Evolutionary conservation across 768 basidiomycete genomes (phyloP), one percentile per base, ranked within the genome.

Genomic region (Pleurotus eryngii): DNA sequence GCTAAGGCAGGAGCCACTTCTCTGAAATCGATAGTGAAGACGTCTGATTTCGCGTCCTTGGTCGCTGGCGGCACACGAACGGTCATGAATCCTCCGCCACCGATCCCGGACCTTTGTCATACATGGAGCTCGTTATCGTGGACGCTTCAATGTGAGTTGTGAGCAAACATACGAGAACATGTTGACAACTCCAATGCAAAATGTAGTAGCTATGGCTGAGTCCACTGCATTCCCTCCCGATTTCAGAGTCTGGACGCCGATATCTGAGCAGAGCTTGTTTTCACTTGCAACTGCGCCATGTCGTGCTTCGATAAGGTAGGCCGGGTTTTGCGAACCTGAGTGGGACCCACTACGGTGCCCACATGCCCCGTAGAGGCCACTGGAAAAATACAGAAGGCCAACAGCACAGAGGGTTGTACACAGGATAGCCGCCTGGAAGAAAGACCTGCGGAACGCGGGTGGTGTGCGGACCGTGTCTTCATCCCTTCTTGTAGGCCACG

Each of bases 141-240:
- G 43, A 56, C 24, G 15, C 30, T 39, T 17, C 26, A 26, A 27
- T 17, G n/a, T 40, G 37, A 46, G 38, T 39, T 45, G 8, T 17
- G 26, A 35, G 22, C 63, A 39, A 17, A 79, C 84, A 67, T 65
- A 94, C 80, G 91, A 92, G 68, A 95, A 97, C 86, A 92, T 92
- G 69, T 94, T 95, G 50, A 93, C 83, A 2, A 91, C 87, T 4
- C 90, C 89, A 35, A 75, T 74, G 67, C 96, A 98, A 22, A 98
- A 75, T 0, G 87, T 84, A 0, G 90, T 80, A 18, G 85, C 82
- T 55, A 98, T 84, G 0, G 85, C 89, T 0, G 96, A 87, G 62
- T 98, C 96, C 14, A 96, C 84, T 0, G 95, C 95, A 64, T 90
- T 95, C 15, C 96, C 96, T 24, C 94, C 95, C 6, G 84, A 81